phyloP scores from a whole-genome alignment of 2,329 filamentous ascomycete genomes.

The Penicillium sp. region DNA sequence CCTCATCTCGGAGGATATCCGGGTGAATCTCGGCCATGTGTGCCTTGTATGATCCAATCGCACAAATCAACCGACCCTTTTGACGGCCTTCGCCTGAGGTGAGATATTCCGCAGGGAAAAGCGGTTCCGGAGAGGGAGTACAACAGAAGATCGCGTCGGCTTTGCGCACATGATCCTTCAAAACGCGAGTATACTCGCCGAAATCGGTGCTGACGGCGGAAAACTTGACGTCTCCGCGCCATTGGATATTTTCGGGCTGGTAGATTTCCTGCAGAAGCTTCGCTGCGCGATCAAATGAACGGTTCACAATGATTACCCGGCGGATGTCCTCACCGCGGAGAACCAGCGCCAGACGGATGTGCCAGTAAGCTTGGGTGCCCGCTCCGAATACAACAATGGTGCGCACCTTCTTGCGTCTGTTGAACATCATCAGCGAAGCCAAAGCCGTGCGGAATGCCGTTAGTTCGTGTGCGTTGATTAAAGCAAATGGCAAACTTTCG shows the following conservation, averaged over 20 bases:
- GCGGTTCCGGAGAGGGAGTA: slow-evolving; percentile 69
- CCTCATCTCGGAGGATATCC: slow-evolving; percentile 68
- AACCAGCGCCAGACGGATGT: slow-evolving; percentile 78
- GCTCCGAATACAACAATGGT: slow-evolving; percentile 82
- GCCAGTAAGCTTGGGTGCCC: slow-evolving; percentile 92
- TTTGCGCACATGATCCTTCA: slow-evolving; percentile 67
- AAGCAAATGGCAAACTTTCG: slow-evolving; percentile 57
- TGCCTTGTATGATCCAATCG: slow-evolving; percentile 56
- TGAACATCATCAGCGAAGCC: slow-evolving; percentile 60
- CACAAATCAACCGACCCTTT: slow-evolving; percentile 47
- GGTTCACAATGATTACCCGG: slow-evolving; percentile 80
- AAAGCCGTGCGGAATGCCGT: slow-evolving; percentile 70
- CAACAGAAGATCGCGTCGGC: slow-evolving; percentile 87
- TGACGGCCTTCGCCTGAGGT: slow-evolving; percentile 57
- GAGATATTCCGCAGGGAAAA: slow-evolving; percentile 73
- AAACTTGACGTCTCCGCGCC: slow-evolving; percentile 67
- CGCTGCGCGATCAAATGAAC: slow-evolving; percentile 51
- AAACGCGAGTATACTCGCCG: slow-evolving; percentile 64
- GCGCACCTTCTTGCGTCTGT: slow-evolving; percentile 67
- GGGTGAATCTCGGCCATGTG: slow-evolving; percentile 82
- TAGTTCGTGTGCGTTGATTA: slow-evolving; percentile 67
- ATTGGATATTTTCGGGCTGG: slow-evolving; percentile 55
- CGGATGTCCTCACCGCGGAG: slow-evolving; percentile 66
- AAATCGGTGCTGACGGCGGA: slow-evolving; percentile 69
- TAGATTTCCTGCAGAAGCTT: slow-evolving; percentile 57